A percentile compares a stretch with the other conserved stretches of the same genome.
Conservation (phyloP, 345 rosid genomes). For the Microthlaspi erraticum region DNA sequence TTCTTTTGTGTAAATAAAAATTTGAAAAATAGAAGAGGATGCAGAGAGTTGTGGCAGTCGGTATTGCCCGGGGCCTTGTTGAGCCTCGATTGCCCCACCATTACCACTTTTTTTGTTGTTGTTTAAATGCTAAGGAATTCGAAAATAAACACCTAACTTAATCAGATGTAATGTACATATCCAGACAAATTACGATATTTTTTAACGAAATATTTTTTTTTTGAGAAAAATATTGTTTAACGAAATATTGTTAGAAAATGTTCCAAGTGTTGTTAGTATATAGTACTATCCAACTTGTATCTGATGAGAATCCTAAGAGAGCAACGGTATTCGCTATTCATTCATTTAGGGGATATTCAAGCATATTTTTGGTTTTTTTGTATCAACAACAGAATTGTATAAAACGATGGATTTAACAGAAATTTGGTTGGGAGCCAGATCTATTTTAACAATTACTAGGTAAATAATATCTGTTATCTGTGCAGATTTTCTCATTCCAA, state of each 20-base stretch:
- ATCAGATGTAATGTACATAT: neutral
- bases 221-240: neutral
- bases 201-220: too few relatives aligned
- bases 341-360: neutral
- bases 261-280: neutral
- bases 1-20: constrained; percentile 22
- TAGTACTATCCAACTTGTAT: constrained; percentile 2
- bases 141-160: constrained; percentile 44
- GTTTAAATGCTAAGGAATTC: constrained; percentile 9
- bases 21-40: constrained; percentile 26
- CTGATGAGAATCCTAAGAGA: neutral
- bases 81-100: constrained; percentile 61
- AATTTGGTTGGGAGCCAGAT: too few relatives aligned
- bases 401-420: too few relatives aligned
- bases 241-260: neutral
- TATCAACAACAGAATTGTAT: too few relatives aligned
- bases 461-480: too few relatives aligned
- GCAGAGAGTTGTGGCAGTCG: constrained; percentile 65
- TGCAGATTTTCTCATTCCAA: too few relatives aligned
- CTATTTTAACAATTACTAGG: too few relatives aligned
- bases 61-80: constrained; percentile 59
- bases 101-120: constrained; percentile 1
- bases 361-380: too few relatives aligned
- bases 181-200: neutral
- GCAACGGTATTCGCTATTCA: constrained; percentile 4